These are phyloP conservation scores for Adenanthera pavonina DNA, from an alignment of 306 rosid species.

Conservation along the genomic window DNA sequence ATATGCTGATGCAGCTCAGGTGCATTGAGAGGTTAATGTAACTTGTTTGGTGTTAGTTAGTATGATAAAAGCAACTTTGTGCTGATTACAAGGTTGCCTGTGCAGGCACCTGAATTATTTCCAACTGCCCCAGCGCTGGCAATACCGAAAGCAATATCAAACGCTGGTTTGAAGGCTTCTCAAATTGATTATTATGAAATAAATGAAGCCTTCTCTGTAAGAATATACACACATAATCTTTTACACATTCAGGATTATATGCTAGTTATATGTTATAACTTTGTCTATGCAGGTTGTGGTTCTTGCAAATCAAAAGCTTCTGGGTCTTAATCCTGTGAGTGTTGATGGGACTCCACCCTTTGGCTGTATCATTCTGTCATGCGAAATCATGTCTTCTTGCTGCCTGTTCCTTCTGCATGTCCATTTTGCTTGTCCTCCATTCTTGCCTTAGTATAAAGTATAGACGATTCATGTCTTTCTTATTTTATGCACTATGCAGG, in stretches of 20 bases:
- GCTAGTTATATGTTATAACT: constrained; percentile 4
- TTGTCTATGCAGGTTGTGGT: constrained; percentile 76
- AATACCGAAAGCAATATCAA: constrained; percentile 85
- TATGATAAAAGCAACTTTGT: constrained; percentile 21
- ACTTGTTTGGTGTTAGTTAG: constrained; percentile 38
- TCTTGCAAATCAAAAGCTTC: constrained; percentile 91
- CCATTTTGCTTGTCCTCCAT: constrained; percentile 11
- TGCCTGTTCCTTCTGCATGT: constrained; percentile 16
- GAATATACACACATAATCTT: constrained; percentile 33
- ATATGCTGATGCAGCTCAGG: constrained; percentile 97
- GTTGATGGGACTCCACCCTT: constrained; percentile 31
- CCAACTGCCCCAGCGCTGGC: constrained; percentile 93
- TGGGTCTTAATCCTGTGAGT: constrained; percentile 87
- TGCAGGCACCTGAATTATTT: constrained; percentile 90
- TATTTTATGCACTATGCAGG: constrained; percentile 69
- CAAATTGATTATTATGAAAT: constrained; percentile 90
- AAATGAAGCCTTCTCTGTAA: constrained; percentile 96
- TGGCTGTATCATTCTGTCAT: neutral
- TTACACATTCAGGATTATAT: constrained; percentile 27
- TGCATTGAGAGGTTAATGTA: constrained; percentile 38
- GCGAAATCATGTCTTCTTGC: constrained; percentile 26
- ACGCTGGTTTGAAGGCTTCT: constrained; percentile 84
- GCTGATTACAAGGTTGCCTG: constrained; percentile 46
- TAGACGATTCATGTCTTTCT: constrained; percentile 33
- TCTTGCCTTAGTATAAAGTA: constrained; percentile 16